Conservation (phyloP, 2,329 filamentous ascomycete genomes). For the Ophiostoma ips region DNA sequence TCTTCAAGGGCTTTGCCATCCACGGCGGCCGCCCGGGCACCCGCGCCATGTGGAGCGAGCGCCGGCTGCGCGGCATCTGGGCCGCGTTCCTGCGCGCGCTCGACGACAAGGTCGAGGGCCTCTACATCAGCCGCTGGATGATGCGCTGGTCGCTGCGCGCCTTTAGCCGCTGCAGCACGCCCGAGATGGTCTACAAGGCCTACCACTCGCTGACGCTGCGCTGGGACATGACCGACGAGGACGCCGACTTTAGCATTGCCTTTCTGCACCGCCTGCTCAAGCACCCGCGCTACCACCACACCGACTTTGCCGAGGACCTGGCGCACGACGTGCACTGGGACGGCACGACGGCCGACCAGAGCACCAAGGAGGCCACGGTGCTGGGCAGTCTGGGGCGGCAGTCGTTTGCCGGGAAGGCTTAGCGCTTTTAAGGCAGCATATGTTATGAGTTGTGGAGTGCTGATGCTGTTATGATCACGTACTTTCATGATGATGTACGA, state of each 20-base stretch:
- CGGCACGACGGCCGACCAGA: neutral
- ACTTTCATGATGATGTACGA: too few relatives aligned
- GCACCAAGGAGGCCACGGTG: neutral
- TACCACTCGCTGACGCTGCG: constrained; percentile 36
- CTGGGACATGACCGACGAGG: constrained; percentile 30
- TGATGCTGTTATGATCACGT: too few relatives aligned
- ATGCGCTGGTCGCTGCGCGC: constrained; percentile 47
- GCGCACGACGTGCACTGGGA: neutral
- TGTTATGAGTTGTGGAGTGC: too few relatives aligned
- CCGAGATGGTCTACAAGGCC: constrained; percentile 36
- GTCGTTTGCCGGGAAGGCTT: too few relatives aligned
- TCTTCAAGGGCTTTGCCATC: constrained; percentile 68
- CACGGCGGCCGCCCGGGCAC: constrained; percentile 50
- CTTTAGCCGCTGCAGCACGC: constrained; percentile 45
- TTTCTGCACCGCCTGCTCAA: constrained; percentile 30
- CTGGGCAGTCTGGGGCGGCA: neutral
- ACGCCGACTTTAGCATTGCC: constrained; percentile 32
- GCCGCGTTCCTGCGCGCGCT: constrained; percentile 44
- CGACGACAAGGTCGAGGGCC: constrained; percentile 29
- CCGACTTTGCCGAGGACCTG: neutral
- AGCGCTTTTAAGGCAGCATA: too few relatives aligned
- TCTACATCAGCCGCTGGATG: constrained; percentile 47
- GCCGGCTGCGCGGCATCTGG: constrained; percentile 56
- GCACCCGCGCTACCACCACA: constrained; percentile 3
- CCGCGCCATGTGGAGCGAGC: constrained; percentile 56